A percentile compares a stretch with the other conserved stretches of the same genome.
These are phyloP conservation scores for Gossypium herbaceum DNA, from an alignment of 345 rosid genomes.

Conservation along the genomic window DNA sequence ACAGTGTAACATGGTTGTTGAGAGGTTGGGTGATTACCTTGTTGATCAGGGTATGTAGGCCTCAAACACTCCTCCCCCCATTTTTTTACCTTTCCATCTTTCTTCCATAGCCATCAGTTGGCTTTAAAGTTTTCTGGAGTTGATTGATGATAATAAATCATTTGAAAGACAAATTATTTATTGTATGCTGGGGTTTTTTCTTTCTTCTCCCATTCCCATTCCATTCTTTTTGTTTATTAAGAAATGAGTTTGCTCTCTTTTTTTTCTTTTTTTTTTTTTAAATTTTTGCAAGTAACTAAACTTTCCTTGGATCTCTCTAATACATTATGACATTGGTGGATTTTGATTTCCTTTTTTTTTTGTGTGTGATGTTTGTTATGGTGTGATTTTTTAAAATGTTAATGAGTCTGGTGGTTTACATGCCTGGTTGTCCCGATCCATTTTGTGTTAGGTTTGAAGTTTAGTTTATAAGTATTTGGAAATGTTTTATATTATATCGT, in stretches of 20 bases:
- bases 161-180: neutral
- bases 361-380: neutral
- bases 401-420: too few relatives aligned
- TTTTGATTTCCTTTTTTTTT: neutral
- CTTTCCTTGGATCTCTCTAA: neutral
- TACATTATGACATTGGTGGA: neutral
- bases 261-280: neutral
- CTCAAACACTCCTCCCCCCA: neutral
- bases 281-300: too few relatives aligned
- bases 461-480: too few relatives aligned
- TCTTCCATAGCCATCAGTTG: constrained; percentile 10
- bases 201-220: neutral
- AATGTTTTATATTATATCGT: too few relatives aligned
- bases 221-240: too few relatives aligned
- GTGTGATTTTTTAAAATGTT: too few relatives aligned
- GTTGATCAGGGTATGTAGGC: constrained; percentile 63
- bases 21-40: constrained; percentile 83
- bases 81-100: constrained; percentile 11
- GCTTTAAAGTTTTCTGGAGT: constrained; percentile 11
- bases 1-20: constrained; percentile 86
- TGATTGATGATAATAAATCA: constrained; percentile 19
- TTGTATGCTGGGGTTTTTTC: neutral
- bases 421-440: too few relatives aligned
- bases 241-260: too few relatives aligned
- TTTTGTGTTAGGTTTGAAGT: too few relatives aligned